A percentile compares a stretch with the other conserved stretches of the same genome.
Evolutionary conservation across 331 rosid genomes (phyloP).

Genomic region (Cydonia oblonga): DNA sequence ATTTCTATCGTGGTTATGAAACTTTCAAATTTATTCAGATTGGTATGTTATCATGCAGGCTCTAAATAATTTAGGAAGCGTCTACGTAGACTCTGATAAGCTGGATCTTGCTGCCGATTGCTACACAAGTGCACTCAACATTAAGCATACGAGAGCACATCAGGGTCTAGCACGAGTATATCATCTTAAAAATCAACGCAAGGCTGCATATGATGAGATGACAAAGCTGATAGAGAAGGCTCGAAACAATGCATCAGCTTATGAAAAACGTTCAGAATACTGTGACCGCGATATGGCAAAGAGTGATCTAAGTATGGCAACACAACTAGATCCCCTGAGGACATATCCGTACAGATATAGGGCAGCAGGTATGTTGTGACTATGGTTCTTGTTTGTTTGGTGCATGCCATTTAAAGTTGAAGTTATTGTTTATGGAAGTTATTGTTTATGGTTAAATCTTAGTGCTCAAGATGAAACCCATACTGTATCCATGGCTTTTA

Average conservation of each 20-base stretch:
- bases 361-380: conserved; percentile 66
- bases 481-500: neutral
- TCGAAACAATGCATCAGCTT: conserved; percentile 72
- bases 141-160: conserved; percentile 86
- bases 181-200: conserved; percentile 65
- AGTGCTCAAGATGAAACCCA: neutral
- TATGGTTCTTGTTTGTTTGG: neutral
- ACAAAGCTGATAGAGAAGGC: conserved; percentile 86
- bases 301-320: conserved; percentile 67
- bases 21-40: neutral
- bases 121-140: conserved; percentile 75
- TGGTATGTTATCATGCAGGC: conserved; percentile 43
- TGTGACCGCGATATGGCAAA: conserved; percentile 93
- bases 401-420: neutral
- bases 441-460: conserved; percentile 4
- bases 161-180: conserved; percentile 87
- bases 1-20: conserved; percentile 5
- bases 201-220: conserved; percentile 92
- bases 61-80: conserved; percentile 75
- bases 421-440: conserved; percentile 3
- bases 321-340: conserved; percentile 76
- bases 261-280: conserved; percentile 85
- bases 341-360: conserved; percentile 92
- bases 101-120: conserved; percentile 88
- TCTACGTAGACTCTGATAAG: conserved; percentile 80